phyloP scores from a whole-genome alignment of 257 asterid genomes.

The Galeopsis tetrahit region DNA sequence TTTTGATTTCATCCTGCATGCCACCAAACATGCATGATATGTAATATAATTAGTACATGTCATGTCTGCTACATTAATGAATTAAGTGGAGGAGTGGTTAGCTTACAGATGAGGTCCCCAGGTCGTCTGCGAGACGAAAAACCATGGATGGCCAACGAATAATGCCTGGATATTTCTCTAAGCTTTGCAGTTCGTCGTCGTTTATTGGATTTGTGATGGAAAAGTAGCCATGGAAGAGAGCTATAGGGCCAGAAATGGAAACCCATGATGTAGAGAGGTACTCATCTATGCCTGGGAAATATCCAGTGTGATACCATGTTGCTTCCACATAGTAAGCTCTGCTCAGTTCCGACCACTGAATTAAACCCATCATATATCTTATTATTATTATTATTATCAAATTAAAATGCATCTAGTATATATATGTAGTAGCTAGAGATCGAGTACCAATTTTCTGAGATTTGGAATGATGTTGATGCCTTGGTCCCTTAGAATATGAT shows the following conservation, averaged over 20 bases:
- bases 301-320: constrained; percentile 47
- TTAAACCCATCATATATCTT: no score
- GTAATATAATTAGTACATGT: no score
- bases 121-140: constrained; percentile 55
- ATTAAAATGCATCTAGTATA: not conserved
- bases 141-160: constrained; percentile 44
- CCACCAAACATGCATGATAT: no score
- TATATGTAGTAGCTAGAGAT: not conserved
- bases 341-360: constrained; percentile 47
- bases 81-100: not conserved
- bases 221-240: constrained; percentile 41
- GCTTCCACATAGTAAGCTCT: constrained; percentile 45
- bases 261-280: constrained; percentile 29
- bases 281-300: constrained; percentile 36
- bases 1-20: constrained; percentile 51
- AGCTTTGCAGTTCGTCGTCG: constrained; percentile 32
- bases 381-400: no score
- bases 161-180: constrained; percentile 37
- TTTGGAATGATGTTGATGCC: constrained; percentile 47
- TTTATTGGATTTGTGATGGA: constrained; percentile 40
- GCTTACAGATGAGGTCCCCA: constrained; percentile 55
- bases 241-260: constrained; percentile 43
- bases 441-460: constrained; percentile 37
- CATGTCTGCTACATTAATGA: no score
- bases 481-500: constrained; percentile 14